phyloP scores from a whole-genome alignment of 495 filamentous ascomycete species.

The Lophiotrema nucula region DNA sequence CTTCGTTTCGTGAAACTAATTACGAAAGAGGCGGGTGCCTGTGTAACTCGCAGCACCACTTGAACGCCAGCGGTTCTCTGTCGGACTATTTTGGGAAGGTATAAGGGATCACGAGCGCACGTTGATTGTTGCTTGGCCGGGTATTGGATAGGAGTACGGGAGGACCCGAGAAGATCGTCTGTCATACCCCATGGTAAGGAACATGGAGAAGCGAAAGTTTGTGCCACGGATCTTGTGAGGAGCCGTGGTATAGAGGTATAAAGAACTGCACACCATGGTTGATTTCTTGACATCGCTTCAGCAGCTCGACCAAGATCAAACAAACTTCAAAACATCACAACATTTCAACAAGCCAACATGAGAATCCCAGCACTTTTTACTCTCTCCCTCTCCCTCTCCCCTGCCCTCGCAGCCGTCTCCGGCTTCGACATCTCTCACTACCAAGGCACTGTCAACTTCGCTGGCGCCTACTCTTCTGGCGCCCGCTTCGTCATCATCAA shows the following conservation, averaged over 20 bases:
- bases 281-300: not conserved
- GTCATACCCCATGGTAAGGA: too few relatives aligned
- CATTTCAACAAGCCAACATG: constrained; percentile 6
- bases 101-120: not conserved
- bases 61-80: not conserved
- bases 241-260: not conserved
- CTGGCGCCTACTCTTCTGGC: constrained; percentile 53
- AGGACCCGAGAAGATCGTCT: not conserved
- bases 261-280: not conserved
- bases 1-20: too few relatives aligned
- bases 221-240: not conserved
- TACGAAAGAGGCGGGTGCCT: not conserved
- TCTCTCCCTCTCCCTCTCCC: not conserved
- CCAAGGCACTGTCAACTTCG: constrained; percentile 58
- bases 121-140: not conserved
- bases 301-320: not conserved
- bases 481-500: constrained; percentile 72
- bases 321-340: not conserved
- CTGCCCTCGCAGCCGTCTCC: constrained; percentile 45
- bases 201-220: not conserved
- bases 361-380: not conserved
- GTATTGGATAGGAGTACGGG: not conserved
- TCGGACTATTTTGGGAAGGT: not conserved
- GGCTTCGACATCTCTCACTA: constrained; percentile 68
- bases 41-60: not conserved